These are phyloP conservation scores for Yarrowia sp. DNA, from an alignment of 805 yeast genomes.

Conservation along the genomic window DNA sequence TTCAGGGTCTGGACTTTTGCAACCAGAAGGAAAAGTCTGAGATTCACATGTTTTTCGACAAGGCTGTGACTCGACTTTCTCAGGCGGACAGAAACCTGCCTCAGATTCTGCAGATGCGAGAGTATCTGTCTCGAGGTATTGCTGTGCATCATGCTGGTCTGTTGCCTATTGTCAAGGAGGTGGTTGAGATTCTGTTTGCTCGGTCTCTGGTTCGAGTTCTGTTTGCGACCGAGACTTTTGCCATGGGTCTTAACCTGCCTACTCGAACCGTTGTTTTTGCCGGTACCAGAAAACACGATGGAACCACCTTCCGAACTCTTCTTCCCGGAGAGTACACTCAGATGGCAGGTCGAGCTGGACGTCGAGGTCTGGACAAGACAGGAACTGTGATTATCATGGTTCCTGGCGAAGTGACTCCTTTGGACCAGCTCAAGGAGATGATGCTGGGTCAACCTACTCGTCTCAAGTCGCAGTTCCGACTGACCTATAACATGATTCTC, in stretches of 20 bases:
- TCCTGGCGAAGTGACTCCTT: slow-evolving; percentile 37
- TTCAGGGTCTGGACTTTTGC: slow-evolving; percentile 73
- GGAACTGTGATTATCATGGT: slow-evolving; percentile 96
- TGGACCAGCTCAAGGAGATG: slow-evolving; percentile 65
- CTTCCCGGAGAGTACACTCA: slow-evolving; percentile 97
- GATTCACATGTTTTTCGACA: slow-evolving; percentile 88
- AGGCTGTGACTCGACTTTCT: slow-evolving; percentile 79
- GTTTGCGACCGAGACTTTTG: slow-evolving; percentile 97
- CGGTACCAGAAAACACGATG: slow-evolving; percentile 85
- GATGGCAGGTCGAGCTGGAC: slow-evolving; percentile 98
- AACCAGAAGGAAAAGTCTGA: slow-evolving; percentile 83
- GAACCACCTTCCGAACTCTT: slow-evolving; percentile 72
- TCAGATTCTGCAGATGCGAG: slow-evolving; percentile 79
- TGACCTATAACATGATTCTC: slow-evolving; percentile 93
- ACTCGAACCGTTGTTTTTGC: slow-evolving; percentile 94
- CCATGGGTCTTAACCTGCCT: slow-evolving; percentile 96
- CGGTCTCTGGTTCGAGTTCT: slow-evolving; percentile 80
- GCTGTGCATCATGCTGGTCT: slow-evolving; percentile 96
- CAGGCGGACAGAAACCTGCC: slow-evolving; percentile 92
- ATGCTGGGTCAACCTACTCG: slow-evolving; percentile 88
- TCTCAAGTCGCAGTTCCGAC: slow-evolving; percentile 83
- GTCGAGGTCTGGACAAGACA: slow-evolving; percentile 89
- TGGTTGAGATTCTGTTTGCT: slow-evolving; percentile 87
- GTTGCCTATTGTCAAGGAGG: slow-evolving; percentile 87
- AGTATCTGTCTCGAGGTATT: slow-evolving; percentile 81